Percentiles rank a stretch among this genome's conserved stretches.
Evolutionary conservation across 192 early-diverging fungal genomes (phyloP).

Genomic region (Umbelopsis vinacea): DNA sequence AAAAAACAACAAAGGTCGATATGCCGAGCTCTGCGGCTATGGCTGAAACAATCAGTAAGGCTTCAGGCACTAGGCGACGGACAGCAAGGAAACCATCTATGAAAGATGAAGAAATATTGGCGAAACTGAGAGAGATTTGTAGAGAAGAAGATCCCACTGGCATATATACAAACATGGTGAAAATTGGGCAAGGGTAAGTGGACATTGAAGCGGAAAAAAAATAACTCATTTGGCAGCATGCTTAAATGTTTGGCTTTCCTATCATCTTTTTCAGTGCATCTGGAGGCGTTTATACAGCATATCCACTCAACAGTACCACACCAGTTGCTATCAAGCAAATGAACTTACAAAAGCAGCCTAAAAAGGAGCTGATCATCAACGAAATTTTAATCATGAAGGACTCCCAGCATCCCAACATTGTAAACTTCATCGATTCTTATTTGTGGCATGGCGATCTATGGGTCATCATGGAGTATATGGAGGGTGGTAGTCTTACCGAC

Average conservation of each 20-base stretch:
- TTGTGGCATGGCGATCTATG: conserved; percentile 84
- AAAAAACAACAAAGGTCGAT: neutral
- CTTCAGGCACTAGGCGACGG: neutral
- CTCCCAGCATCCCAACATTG: conserved; percentile 81
- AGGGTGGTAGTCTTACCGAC: conserved; percentile 85
- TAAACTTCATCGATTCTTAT: conserved; percentile 87
- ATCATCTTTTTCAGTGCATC: conserved; percentile 68
- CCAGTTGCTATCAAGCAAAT: conserved; percentile 96
- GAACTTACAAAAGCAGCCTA: conserved; percentile 94
- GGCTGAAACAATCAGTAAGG: neutral
- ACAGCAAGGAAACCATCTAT: conserved; percentile 1
- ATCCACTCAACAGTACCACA: conserved; percentile 56
- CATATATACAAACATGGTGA: conserved; percentile 51
- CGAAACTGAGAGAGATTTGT: conserved; percentile 81
- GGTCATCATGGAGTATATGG: conserved; percentile 96
- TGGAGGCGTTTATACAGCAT: conserved; percentile 90
- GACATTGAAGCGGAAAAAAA: neutral
- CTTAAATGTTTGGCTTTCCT: conserved; percentile 8
- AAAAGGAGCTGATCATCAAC: conserved; percentile 96
- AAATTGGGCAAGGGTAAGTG: conserved; percentile 46
- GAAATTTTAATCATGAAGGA: conserved; percentile 91
- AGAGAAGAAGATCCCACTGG: conserved; percentile 85
- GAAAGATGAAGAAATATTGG: conserved; percentile 78
- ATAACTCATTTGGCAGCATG: neutral
- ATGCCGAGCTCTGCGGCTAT: neutral